Evolutionary conservation across 495 filamentous ascomycete genomes (phyloP), one percentile per base, ranked within the genome.

Genomic region (Platismatia glauca): DNA sequence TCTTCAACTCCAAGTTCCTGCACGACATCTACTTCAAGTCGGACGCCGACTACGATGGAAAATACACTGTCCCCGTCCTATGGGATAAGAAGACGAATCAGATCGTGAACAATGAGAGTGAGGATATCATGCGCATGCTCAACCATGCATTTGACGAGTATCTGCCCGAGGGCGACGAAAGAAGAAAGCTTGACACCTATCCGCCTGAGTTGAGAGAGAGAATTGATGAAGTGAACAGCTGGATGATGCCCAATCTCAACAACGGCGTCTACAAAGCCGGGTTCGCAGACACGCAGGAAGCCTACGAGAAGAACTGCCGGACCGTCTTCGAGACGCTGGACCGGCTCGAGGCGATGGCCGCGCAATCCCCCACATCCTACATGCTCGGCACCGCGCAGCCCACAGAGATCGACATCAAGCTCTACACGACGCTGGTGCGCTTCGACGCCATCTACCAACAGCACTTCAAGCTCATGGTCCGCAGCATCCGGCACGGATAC

Each of bases 401-500:
- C 61, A 83, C 81, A 0, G 81, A 83, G 61, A 63, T 81, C 9
- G 82, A 84, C 68, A 66, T 83, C 55, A 71, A 75, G 24, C 61
- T 75, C 3, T 84, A 81, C 67, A 71, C 75, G 9, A 84, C 78
- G 15, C 46, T 82, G 37, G 67, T 82, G 31, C 73, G 80, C 4
- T 82, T 81, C 59, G 79, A 81, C 63, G 62, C 71, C 12, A 76
- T 81, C 4, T 84, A 83, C 65, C 76, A 79, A 7, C 78, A 82
- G 69, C 79, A 83, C 66, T 84, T 84, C 72, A 83, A 83, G 69
- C 80, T 78, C 64, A 84, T 82, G 61, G 61, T 82, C 20, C 78
- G 79, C 12, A 82, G 67, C 33, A 77, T 84, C 38, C 69, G 81
- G n/a, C 74, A 80, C 63, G 71, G 77, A 46, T 83, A 84, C 57